A percentile compares a stretch with the other conserved stretches of the same genome.
Conservation (phyloP, 1,284 basidiomycete genomes). For the Polyporus tsugae region DNA sequence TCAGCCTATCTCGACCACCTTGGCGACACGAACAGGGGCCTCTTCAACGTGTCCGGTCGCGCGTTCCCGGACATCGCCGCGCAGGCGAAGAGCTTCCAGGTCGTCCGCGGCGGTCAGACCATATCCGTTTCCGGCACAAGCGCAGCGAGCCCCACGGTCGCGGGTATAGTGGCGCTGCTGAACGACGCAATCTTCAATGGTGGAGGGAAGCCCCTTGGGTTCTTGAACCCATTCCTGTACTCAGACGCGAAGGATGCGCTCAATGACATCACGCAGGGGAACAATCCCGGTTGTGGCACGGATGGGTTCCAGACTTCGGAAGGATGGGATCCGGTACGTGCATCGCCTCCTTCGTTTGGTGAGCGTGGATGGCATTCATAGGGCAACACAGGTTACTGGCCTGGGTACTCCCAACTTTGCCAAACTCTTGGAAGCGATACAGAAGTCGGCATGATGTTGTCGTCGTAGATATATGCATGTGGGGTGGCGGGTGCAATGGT, state of each 20-base stretch:
- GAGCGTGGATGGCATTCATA: not conserved
- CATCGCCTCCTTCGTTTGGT: not conserved
- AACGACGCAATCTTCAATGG: constrained; percentile 53
- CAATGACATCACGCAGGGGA: constrained; percentile 50
- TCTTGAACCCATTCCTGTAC: constrained; percentile 56
- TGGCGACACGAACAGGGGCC: constrained; percentile 37
- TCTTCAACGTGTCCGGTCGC: constrained; percentile 39
- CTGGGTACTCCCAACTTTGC: not conserved
- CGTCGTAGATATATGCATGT: no score
- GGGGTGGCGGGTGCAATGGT: no score
- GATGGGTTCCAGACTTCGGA: constrained; percentile 43
- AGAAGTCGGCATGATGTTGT: not conserved
- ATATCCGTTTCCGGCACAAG: constrained; percentile 58
- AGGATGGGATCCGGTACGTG: constrained; percentile 48
- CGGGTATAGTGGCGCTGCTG: constrained; percentile 58
- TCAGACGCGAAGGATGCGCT: constrained; percentile 39
- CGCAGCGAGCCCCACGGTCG: constrained; percentile 57
- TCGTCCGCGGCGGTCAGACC: constrained; percentile 38
- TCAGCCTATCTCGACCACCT: constrained; percentile 40
- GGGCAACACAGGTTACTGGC: not conserved
- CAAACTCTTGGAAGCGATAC: not conserved
- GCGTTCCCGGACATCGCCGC: constrained; percentile 43
- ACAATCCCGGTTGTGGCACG: constrained; percentile 45
- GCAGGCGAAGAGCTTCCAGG: constrained; percentile 37
- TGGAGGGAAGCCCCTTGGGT: constrained; percentile 52